Percentiles rank a stretch among this genome's conserved stretches.
phyloP scores from a whole-genome alignment of 208 protist genomes.

The Phytomonas sp. region DNA sequence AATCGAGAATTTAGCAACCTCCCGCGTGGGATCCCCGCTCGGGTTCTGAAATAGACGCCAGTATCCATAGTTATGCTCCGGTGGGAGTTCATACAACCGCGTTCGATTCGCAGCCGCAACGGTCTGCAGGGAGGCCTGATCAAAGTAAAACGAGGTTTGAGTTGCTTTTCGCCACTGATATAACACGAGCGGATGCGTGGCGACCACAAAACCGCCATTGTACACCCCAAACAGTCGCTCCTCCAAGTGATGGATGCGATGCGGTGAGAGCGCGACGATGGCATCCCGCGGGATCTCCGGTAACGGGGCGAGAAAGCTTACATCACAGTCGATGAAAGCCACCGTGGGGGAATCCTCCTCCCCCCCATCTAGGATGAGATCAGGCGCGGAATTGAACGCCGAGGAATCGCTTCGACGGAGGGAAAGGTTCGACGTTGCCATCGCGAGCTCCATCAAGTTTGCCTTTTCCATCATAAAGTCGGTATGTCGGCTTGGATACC shows the following conservation, averaged over 20 bases:
- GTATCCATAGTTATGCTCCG: conserved; percentile 80
- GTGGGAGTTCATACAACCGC: conserved; percentile 33
- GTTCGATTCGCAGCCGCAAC: conserved; percentile 25
- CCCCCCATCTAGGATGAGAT: not conserved
- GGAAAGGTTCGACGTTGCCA: conserved; percentile 15
- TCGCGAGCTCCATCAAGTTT: conserved; percentile 63
- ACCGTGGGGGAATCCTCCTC: conserved; percentile 5
- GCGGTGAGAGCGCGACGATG: conserved; percentile 50
- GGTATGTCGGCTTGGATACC: conserved; percentile 57
- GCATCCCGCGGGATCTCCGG: conserved; percentile 23
- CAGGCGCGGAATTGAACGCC: not conserved
- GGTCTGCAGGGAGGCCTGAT: conserved; percentile 64
- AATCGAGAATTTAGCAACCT: conserved; percentile 53
- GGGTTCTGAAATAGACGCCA: conserved; percentile 69
- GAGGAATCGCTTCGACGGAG: not conserved
- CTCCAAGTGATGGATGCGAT: conserved; percentile 34
- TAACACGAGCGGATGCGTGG: conserved; percentile 24
- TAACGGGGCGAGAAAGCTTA: conserved; percentile 44
- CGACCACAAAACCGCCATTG: conserved; percentile 68
- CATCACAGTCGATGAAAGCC: conserved; percentile 73
- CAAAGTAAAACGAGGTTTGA: conserved; percentile 57
- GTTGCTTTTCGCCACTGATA: conserved; percentile 57
- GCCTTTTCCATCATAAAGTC: conserved; percentile 88
- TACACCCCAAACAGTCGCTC: conserved; percentile 61
- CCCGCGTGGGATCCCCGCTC: conserved; percentile 13